Conservation (phyloP, 1,284 basidiomycete genomes). For the Sphagnurus paluster region DNA sequence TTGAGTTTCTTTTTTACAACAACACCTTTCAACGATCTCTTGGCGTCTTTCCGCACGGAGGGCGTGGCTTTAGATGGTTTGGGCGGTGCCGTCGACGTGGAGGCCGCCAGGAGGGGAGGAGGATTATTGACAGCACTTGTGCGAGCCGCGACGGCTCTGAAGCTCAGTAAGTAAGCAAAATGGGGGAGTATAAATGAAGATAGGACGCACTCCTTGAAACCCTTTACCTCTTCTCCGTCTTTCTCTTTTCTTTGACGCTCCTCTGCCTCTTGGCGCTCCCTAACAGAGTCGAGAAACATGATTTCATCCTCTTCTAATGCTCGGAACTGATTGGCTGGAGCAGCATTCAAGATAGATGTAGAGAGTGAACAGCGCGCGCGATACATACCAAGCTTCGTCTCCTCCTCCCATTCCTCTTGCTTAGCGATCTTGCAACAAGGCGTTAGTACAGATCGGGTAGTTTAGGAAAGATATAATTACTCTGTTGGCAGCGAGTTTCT, state of each 20-base stretch:
- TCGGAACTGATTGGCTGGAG: constrained; percentile 86
- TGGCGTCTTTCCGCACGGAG: constrained; percentile 51
- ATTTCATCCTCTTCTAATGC: constrained; percentile 90
- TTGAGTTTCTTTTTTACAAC: constrained; percentile 75
- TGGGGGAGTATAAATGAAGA: constrained; percentile 4
- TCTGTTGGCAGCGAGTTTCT: constrained; percentile 84
- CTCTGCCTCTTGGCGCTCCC: constrained; percentile 73
- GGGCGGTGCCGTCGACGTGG: constrained; percentile 29
- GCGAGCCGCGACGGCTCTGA: constrained; percentile 75
- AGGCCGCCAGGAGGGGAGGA: constrained; percentile 35
- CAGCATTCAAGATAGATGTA: constrained; percentile 10
- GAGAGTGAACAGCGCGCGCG: constrained; percentile 1
- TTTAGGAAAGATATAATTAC: constrained; percentile 40
- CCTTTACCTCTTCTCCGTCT: constrained; percentile 80
- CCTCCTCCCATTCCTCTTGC: constrained; percentile 94
- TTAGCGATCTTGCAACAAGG: constrained; percentile 64
- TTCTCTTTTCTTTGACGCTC: constrained; percentile 71
- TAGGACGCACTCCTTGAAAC: constrained; percentile 70
- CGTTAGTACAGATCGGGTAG: constrained; percentile 21
- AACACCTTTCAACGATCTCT: constrained; percentile 71
- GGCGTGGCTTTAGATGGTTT: constrained; percentile 19
- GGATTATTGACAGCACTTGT: constrained; percentile 53
- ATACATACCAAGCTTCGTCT: constrained; percentile 76
- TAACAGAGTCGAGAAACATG: constrained; percentile 82
- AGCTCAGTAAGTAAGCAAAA: constrained; percentile 16